Conservation (phyloP, 768 basidiomycete species). For the Strobilomyces confusus region DNA sequence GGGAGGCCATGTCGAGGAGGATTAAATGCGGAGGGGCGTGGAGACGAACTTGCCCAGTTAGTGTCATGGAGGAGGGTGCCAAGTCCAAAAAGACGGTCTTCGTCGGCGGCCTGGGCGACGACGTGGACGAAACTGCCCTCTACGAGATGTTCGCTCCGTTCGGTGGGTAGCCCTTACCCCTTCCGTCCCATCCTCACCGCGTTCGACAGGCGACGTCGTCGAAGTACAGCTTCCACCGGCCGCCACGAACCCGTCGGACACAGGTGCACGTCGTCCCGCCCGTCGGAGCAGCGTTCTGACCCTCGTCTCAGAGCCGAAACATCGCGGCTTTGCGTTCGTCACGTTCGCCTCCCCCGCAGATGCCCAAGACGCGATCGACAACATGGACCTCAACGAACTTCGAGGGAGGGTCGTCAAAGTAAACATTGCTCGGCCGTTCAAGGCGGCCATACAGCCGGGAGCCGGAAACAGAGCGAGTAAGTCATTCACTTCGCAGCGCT, state of each 20-base stretch:
- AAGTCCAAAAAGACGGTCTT: slow-evolving; percentile 85
- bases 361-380: slow-evolving; percentile 96
- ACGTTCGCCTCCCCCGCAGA: slow-evolving; percentile 77
- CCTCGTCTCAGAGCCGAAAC: slow-evolving; percentile 58
- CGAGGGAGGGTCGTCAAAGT: slow-evolving; percentile 74
- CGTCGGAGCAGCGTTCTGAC: slow-evolving; percentile 5
- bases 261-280: slow-evolving; percentile 37
- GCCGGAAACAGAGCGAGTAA: slow-evolving; percentile 72
- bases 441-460: slow-evolving; percentile 56
- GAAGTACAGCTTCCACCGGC: slow-evolving; percentile 88
- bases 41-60: slow-evolving; percentile 14
- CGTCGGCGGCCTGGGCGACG: slow-evolving; percentile 78
- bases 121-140: slow-evolving; percentile 74
- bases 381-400: slow-evolving; percentile 95
- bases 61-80: slow-evolving; percentile 72
- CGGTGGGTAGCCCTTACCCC: slow-evolving; percentile 45
- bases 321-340: slow-evolving; percentile 92
- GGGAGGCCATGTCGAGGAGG: background rate
- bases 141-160: slow-evolving; percentile 84
- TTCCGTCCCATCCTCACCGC: background rate
- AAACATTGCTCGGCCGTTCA: slow-evolving; percentile 82
- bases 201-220: slow-evolving; percentile 75
- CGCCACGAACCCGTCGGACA: slow-evolving; percentile 61
- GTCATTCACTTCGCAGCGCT: slow-evolving; percentile 26
- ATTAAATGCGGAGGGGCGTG: background rate